Evolutionary conservation across 495 filamentous ascomycete genomes (phyloP), one percentile per base, ranked within the genome.

Genomic region (Aspergillus bertholletiae): DNA sequence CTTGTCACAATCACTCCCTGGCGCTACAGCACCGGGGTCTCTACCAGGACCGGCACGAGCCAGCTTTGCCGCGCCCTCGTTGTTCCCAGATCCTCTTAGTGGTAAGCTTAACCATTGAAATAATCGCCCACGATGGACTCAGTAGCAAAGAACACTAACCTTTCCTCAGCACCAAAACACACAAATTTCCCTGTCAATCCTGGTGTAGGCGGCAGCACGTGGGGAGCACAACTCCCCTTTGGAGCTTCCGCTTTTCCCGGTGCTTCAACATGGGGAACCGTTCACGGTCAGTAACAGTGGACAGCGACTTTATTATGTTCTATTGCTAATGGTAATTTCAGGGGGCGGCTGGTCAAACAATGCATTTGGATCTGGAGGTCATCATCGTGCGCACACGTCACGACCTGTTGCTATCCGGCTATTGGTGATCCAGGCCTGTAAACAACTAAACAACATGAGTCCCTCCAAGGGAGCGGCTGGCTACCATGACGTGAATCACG

Each of bases 401-500:
- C 80, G 84, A 20, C 76, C 81, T 44, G 75, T 81, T 17, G 73
- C 73, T 22, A 76, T 87, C 52, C 82, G 84, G 21, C 71, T 84
- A 17, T 59, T 84, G 50, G 72, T 84, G 18, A 83, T 83, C 52
- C 72, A 81, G 64, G 81, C 81, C 11, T 87, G 83, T 70, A 84
- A 81, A 58, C 73, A 80, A 34, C 70, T 86, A 23, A 74, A 74
- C 46, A 64, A 70, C 5, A 68, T 63, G 47, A 68, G 61, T 49
- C 71, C 70, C 2, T 60, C 60, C 12, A 69, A 71, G 43, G 61
- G 57, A 26, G 54, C 58, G 45, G 62, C 59, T 26, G 81, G 82
- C 7, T 96, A 85, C 70, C 81, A 92, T 53, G 77, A 86, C 54
- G 77, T 92, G 40, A 77, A 81, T 12, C 69, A 73, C 15, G 78